Conservation (phyloP, 305 asterid genomes). For the Solanum aculeatissimum region DNA sequence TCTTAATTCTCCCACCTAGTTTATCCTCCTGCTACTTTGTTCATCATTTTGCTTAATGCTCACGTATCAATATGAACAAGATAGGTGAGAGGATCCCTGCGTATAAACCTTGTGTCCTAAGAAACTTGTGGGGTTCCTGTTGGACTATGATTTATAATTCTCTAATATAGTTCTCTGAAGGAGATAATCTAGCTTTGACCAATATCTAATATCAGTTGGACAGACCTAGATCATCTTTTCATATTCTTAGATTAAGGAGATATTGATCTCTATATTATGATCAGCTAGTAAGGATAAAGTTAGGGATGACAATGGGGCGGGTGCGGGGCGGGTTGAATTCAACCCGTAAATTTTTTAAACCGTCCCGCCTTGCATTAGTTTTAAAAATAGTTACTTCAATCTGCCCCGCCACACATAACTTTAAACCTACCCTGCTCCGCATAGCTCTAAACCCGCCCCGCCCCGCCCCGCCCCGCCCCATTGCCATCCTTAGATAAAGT, state of each 20-base stretch:
- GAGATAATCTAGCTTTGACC: not conserved
- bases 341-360: too few species aligned
- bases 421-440: too few species aligned
- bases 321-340: too few species aligned
- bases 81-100: not conserved
- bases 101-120: not conserved
- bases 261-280: not conserved
- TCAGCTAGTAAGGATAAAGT: not conserved
- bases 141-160: not conserved
- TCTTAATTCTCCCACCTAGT: not conserved
- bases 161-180: not conserved
- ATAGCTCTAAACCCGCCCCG: too few species aligned
- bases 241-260: not conserved
- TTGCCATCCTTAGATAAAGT: too few species aligned
- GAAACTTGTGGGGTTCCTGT: not conserved
- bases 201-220: not conserved
- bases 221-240: not conserved
- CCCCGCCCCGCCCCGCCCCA: too few species aligned
- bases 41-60: not conserved
- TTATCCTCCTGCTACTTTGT: not conserved
- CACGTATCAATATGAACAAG: not conserved
- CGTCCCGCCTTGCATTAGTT: too few species aligned
- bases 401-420: too few species aligned
- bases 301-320: too few species aligned
- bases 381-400: too few species aligned